These are phyloP conservation scores for Aspergillus pseudoterreus DNA, from an alignment of 2,329 filamentous ascomycete species.

Conservation along the genomic window DNA sequence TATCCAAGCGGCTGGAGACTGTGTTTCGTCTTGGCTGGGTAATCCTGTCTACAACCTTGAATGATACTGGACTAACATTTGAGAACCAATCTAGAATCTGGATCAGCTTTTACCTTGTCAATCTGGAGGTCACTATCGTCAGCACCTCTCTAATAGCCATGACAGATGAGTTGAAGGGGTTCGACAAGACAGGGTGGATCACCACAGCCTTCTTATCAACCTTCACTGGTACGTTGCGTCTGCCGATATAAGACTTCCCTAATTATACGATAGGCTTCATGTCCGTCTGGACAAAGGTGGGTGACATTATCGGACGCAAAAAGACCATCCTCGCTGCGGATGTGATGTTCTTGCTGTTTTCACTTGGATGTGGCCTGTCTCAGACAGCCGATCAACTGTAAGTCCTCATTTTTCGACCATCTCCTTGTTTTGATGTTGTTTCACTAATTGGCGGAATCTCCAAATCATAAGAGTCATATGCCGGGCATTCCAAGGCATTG, in stretches of 20 bases:
- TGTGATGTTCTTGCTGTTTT: constrained; percentile 1
- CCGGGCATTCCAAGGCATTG: constrained; percentile 4
- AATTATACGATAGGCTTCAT: constrained; percentile 1
- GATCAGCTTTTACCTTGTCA: constrained; percentile 29
- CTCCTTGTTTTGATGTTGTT: not conserved
- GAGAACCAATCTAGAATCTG: constrained; percentile 16
- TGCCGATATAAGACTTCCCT: not conserved
- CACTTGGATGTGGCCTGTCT: constrained; percentile 1
- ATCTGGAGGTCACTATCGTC: constrained; percentile 33
- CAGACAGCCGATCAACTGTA: not conserved
- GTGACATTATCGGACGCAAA: constrained; percentile 3
- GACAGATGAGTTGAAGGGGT: constrained; percentile 30
- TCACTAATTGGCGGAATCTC: not conserved
- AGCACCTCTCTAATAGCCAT: constrained; percentile 34
- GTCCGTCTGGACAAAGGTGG: constrained; percentile 2
- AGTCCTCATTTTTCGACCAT: not conserved
- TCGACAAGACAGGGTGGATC: constrained; percentile 32
- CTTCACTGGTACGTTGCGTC: constrained; percentile 23
- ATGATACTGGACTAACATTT: no score
- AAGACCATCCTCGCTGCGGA: not conserved
- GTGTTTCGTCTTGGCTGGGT: no score
- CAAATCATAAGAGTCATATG: constrained; percentile 1
- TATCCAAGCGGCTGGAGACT: no score
- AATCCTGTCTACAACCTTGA: no score
- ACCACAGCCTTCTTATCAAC: constrained; percentile 34